Evolutionary conservation across 805 yeast genomes (phyloP).

Genomic region (Geotrichum ghanense): DNA sequence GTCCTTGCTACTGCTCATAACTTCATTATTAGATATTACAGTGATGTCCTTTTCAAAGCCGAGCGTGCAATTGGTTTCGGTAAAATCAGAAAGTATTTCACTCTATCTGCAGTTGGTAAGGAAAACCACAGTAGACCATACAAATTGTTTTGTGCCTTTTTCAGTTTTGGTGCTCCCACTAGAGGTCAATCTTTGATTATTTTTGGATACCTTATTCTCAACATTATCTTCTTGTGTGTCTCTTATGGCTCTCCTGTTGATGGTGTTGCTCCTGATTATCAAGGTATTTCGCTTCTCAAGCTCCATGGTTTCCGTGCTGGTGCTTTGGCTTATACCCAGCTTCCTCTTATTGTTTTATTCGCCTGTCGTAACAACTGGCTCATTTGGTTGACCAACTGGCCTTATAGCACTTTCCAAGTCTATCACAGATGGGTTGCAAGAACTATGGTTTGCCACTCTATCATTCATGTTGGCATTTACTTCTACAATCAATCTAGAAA

Average conservation of each 20-base stretch:
- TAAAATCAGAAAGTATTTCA: too few relatives aligned
- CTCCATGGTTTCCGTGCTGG: slow-evolving; percentile 45
- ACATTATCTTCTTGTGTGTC: slow-evolving; percentile 21
- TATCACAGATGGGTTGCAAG: slow-evolving; percentile 51
- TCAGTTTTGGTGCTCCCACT: slow-evolving; percentile 39
- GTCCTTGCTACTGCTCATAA: too few relatives aligned
- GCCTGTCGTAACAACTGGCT: slow-evolving; percentile 54
- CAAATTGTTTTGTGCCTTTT: too few relatives aligned
- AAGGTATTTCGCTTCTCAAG: slow-evolving; percentile 30
- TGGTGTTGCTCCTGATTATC: slow-evolving; percentile 26
- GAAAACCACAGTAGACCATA: too few relatives aligned
- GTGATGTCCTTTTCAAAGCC: slow-evolving; percentile 5
- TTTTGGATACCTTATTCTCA: slow-evolving; percentile 28
- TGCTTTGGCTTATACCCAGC: slow-evolving; percentile 33
- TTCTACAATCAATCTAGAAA: slow-evolving; percentile 22
- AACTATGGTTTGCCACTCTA: slow-evolving; percentile 28
- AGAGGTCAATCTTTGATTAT: slow-evolving; percentile 39
- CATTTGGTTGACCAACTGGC: slow-evolving; percentile 50
- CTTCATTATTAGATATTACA: too few relatives aligned
- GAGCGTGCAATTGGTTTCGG: too few relatives aligned
- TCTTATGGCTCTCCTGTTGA: slow-evolving; percentile 24
- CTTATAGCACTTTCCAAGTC: slow-evolving; percentile 39
- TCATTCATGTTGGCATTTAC: slow-evolving; percentile 35
- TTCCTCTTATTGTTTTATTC: slow-evolving; percentile 44
- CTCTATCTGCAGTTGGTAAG: too few relatives aligned